A percentile compares a stretch with the other conserved stretches of the same genome.
phyloP scores from a whole-genome alignment of 441 rosid genomes.

The Brassica balearica region DNA sequence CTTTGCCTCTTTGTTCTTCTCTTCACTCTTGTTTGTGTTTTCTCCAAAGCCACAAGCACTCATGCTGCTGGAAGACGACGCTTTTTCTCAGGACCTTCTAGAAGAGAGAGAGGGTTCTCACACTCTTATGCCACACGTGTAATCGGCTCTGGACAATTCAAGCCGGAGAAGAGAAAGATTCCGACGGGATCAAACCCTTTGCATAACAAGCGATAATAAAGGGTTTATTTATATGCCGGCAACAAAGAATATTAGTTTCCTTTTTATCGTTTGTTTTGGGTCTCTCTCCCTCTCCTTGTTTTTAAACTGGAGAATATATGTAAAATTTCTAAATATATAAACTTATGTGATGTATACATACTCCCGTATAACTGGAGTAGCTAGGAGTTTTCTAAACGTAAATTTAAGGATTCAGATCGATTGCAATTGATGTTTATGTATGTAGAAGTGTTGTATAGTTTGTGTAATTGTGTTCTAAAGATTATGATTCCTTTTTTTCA shows the following conservation, averaged over 20 bases:
- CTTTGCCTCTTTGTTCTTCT: conserved; percentile 28
- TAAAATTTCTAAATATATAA: neutral
- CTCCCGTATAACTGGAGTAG: conserved; percentile 6
- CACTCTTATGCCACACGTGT: conserved; percentile 31
- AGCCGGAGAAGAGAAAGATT: conserved; percentile 58
- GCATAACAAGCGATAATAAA: conserved; percentile 58
- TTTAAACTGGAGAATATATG: neutral
- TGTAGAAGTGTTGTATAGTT: conserved; percentile 5
- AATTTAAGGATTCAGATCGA: conserved; percentile 1
- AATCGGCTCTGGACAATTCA: conserved; percentile 36
- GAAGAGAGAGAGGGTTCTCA: conserved; percentile 19
- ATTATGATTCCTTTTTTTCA: conserved; percentile 4
- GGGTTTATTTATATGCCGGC: neutral
- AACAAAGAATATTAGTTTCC: neutral
- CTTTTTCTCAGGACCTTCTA: conserved; percentile 46
- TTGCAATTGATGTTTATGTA: conserved; percentile 4
- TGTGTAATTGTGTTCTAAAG: neutral
- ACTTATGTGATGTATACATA: neutral
- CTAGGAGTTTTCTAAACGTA: neutral
- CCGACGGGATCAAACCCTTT: conserved; percentile 79
- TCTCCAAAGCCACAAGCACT: conserved; percentile 31
- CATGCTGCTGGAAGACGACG: conserved; percentile 27
- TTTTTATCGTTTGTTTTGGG: neutral
- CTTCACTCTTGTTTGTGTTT: conserved; percentile 25
- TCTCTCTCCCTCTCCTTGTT: conserved; percentile 9